Conservation (phyloP, 2,329 filamentous ascomycete genomes). For the Diaporthe batatas region DNA sequence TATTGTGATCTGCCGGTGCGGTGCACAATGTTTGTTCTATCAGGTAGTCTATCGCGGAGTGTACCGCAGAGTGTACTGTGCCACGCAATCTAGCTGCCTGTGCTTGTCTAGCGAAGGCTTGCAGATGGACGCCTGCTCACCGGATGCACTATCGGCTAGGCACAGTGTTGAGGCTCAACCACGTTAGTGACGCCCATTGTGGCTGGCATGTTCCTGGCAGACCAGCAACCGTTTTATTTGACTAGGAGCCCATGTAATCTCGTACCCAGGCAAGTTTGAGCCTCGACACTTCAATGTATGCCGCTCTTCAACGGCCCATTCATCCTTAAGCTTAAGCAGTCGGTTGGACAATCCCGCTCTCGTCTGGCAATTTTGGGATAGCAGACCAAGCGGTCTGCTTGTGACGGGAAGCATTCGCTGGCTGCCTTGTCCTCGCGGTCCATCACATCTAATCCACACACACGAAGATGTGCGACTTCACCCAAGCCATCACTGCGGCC, state of each 20-base stretch:
- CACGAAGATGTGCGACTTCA: conserved; percentile 18
- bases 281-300: neutral
- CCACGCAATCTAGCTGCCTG: neutral
- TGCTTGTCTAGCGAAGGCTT: neutral
- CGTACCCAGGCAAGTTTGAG: no score
- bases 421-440: neutral
- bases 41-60: neutral
- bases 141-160: neutral
- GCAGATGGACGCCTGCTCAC: neutral
- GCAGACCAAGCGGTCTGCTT: neutral
- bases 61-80: neutral
- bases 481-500: neutral
- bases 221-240: no score
- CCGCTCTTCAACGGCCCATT: neutral
- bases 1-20: neutral
- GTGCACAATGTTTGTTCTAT: neutral
- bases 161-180: neutral
- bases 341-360: neutral
- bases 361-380: neutral
- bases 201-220: neutral
- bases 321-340: no score
- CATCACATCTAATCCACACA: neutral
- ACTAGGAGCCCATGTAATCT: no score
- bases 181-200: neutral
- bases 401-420: neutral